Percentiles rank a stretch among this genome's conserved stretches.
Evolutionary conservation across 2,329 filamentous ascomycete species (phyloP).

Genomic region (Paecilomyces dactylethromorphus): DNA sequence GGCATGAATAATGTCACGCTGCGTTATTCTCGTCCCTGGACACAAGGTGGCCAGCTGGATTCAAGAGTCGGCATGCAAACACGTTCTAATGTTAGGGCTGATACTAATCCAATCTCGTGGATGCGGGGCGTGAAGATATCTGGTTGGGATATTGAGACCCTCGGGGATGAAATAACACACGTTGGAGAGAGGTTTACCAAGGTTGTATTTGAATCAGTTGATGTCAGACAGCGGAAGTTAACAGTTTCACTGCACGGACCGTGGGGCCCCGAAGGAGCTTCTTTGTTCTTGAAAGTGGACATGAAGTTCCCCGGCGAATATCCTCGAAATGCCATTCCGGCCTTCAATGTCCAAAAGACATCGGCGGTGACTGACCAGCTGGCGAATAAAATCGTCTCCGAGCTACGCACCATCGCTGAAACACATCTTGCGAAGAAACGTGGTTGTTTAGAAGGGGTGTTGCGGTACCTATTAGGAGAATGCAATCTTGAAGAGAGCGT

Average conservation of each 20-base stretch:
- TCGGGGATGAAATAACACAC: constrained; percentile 56
- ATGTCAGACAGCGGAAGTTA: constrained; percentile 47
- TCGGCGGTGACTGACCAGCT: constrained; percentile 48
- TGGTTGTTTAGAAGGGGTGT: constrained; percentile 55
- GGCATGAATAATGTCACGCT: constrained; percentile 45
- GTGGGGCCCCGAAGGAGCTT: constrained; percentile 48
- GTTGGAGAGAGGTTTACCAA: constrained; percentile 57
- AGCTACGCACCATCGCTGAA: constrained; percentile 50
- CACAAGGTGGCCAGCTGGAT: constrained; percentile 42
- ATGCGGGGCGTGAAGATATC: constrained; percentile 60
- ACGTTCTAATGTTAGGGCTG: constrained; percentile 39
- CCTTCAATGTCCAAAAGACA: constrained; percentile 52
- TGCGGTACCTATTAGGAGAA: constrained; percentile 56
- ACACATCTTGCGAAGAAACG: constrained; percentile 47
- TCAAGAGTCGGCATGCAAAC: constrained; percentile 43
- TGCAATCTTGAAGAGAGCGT: constrained; percentile 53
- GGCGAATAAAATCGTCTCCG: constrained; percentile 42
- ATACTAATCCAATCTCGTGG: constrained; percentile 56
- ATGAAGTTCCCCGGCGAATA: constrained; percentile 55
- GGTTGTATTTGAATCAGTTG: constrained; percentile 53
- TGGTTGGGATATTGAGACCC: constrained; percentile 46
- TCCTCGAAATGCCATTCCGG: constrained; percentile 44
- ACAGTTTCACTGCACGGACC: constrained; percentile 55
- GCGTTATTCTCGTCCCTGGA: constrained; percentile 46
- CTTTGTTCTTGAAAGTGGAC: constrained; percentile 51